Percentiles rank a stretch among this genome's conserved stretches.
These are phyloP conservation scores for Colletotrichum sp. DNA, from an alignment of 2,329 filamentous ascomycete genomes.

Conservation along the genomic window DNA sequence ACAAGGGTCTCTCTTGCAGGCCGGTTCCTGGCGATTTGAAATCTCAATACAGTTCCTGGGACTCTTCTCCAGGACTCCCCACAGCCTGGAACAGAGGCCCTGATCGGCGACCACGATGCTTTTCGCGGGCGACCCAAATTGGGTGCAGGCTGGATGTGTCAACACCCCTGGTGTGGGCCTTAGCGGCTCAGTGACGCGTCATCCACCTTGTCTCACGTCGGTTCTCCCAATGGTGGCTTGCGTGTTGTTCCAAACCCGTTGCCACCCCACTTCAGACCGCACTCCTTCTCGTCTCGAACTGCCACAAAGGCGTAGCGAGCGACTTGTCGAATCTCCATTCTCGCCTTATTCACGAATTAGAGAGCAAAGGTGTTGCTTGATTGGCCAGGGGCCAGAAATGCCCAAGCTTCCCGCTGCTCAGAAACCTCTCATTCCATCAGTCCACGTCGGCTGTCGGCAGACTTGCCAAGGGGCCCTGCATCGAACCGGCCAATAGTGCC, in stretches of 20 bases:
- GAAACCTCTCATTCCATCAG: neutral
- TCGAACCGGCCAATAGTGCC: neutral
- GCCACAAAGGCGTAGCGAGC: neutral
- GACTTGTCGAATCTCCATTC: neutral
- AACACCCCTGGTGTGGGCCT: constrained; percentile 9
- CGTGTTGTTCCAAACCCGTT: constrained; percentile 20
- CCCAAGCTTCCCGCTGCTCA: constrained; percentile 6
- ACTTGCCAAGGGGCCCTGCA: constrained; percentile 13
- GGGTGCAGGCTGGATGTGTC: neutral
- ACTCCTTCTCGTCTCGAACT: constrained; percentile 16
- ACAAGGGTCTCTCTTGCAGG: neutral
- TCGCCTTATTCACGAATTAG: constrained; percentile 12
- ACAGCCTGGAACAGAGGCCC: constrained; percentile 8
- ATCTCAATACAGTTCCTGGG: neutral
- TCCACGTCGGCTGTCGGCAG: constrained; percentile 19
- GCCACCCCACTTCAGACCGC: constrained; percentile 19
- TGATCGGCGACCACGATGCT: constrained; percentile 8
- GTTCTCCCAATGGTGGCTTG: constrained; percentile 19
- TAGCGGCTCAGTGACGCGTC: constrained; percentile 21
- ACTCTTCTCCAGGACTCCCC: neutral
- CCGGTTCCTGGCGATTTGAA: neutral
- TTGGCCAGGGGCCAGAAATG: neutral
- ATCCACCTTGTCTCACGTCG: constrained; percentile 21
- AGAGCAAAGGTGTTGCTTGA: neutral
- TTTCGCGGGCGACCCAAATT: neutral